Percentiles rank a stretch among this genome's conserved stretches.
Evolutionary conservation across 257 asterid species (phyloP).

Genomic region (Primulina huaijiensis): DNA sequence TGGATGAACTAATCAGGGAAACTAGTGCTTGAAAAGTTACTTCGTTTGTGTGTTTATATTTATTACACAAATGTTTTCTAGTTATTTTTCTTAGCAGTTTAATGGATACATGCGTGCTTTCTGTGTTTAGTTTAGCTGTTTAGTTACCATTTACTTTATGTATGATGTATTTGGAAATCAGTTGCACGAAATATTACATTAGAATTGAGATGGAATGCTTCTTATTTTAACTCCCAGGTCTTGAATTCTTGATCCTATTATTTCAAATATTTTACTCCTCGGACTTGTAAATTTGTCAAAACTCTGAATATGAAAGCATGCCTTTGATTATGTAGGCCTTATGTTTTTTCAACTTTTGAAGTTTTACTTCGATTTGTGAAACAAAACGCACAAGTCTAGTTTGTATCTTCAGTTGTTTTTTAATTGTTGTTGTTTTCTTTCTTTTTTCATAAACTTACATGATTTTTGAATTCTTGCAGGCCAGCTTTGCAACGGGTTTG

Average conservation of each 20-base stretch:
- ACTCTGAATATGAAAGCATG: background rate
- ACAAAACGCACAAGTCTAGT: background rate
- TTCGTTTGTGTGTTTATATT: background rate
- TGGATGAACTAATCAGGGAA: background rate
- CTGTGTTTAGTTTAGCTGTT: background rate
- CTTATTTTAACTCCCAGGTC: background rate
- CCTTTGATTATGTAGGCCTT: background rate
- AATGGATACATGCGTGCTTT: background rate
- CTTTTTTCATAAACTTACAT: background rate
- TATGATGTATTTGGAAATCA: background rate
- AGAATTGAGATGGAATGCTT: background rate
- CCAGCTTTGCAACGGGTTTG: constrained; percentile 14
- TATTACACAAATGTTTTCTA: background rate
- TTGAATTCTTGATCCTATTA: background rate
- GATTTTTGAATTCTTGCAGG: constrained; percentile 27
- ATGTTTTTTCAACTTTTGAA: background rate
- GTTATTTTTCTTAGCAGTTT: background rate
- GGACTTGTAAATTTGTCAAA: background rate
- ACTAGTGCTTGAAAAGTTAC: background rate
- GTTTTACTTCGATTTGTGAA: background rate
- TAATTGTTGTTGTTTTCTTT: background rate
- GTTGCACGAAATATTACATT: background rate
- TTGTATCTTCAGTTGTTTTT: background rate
- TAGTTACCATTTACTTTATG: too few relatives aligned
- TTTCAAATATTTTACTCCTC: too few relatives aligned